A percentile compares a stretch with the other conserved stretches of the same genome.
Conservation (phyloP, 192 early-diverging fungal genomes). For the Mortierella antarctica region DNA sequence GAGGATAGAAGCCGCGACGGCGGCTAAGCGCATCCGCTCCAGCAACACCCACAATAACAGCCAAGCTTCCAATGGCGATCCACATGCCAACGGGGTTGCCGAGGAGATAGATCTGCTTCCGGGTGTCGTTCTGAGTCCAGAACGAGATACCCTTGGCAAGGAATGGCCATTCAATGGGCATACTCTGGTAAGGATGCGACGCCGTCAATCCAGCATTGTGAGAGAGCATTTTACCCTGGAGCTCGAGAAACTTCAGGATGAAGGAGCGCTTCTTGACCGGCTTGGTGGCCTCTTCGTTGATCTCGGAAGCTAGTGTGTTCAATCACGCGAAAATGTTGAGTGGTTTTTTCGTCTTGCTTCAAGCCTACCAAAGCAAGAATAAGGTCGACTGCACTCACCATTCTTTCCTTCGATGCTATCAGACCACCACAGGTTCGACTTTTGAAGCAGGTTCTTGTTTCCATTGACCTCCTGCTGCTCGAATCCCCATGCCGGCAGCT, state of each 20-base stretch:
- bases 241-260: slow-evolving; percentile 85
- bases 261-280: slow-evolving; percentile 71
- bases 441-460: slow-evolving; percentile 84
- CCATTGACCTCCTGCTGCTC: slow-evolving; percentile 92
- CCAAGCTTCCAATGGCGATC: slow-evolving; percentile 69
- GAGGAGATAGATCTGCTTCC: slow-evolving; percentile 87
- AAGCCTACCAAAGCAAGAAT: not conserved
- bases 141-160: slow-evolving; percentile 89
- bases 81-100: slow-evolving; percentile 95
- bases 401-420: slow-evolving; percentile 81
- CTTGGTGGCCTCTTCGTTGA: slow-evolving; percentile 62
- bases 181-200: slow-evolving; percentile 91
- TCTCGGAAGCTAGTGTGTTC: slow-evolving; percentile 58
- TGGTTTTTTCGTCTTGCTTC: slow-evolving; percentile 38
- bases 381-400: slow-evolving; percentile 54
- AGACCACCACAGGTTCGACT: slow-evolving; percentile 81
- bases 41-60: slow-evolving; percentile 68
- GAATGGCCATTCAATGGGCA: slow-evolving; percentile 90
- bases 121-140: slow-evolving; percentile 83
- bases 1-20: slow-evolving; percentile 77
- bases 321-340: not conserved
- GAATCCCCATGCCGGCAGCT: slow-evolving; percentile 91
- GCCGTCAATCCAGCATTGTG: slow-evolving; percentile 91
- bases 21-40: slow-evolving; percentile 76
- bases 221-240: slow-evolving; percentile 89